These are phyloP conservation scores for Pelagomonas calceolata DNA, from an alignment of 108 stramenopile species.

Conservation along the genomic window DNA sequence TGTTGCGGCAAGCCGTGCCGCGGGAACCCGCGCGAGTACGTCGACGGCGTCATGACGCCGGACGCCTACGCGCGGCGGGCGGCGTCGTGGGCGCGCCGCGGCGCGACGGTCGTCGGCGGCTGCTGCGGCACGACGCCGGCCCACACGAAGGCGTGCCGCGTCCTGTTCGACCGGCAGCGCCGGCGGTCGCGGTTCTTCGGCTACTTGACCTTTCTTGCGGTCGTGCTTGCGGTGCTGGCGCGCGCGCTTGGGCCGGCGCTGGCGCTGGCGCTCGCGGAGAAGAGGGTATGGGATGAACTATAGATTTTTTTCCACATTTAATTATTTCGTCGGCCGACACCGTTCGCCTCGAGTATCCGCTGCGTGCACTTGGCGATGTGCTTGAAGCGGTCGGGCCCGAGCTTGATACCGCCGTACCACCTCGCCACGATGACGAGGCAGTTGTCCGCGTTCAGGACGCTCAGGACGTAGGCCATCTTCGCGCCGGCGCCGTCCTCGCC, in stretches of 20 bases:
- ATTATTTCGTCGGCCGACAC: background rate
- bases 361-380: conserved; percentile 53
- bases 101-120: conserved; percentile 1
- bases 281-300: no score
- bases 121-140: background rate
- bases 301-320: no score
- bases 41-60: background rate
- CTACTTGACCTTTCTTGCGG: no score
- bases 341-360: conserved; percentile 9
- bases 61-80: background rate
- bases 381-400: conserved; percentile 76
- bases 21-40: background rate
- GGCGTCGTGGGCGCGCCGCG: background rate
- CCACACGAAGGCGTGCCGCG: no score
- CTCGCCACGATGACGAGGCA: conserved; percentile 75
- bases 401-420: conserved; percentile 59
- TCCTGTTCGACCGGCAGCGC: no score
- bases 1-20: background rate
- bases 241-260: no score
- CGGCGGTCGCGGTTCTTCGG: no score
- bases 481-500: conserved; percentile 74
- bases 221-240: no score
- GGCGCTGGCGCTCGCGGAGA: no score
- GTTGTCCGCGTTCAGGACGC: conserved; percentile 54
- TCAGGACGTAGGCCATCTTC: conserved; percentile 60